Conservation (phyloP, 129 eudicot genomes). For the Flaveria robusta region DNA sequence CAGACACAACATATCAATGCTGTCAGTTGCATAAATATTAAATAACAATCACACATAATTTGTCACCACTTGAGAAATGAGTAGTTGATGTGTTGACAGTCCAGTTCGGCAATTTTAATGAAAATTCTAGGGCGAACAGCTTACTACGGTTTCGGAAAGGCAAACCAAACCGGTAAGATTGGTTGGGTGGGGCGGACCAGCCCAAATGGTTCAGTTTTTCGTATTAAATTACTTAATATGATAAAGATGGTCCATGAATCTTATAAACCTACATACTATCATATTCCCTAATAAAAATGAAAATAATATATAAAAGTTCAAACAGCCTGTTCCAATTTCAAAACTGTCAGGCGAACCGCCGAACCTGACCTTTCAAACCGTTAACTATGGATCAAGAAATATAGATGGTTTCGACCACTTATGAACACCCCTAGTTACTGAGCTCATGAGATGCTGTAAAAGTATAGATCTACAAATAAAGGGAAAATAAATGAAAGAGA, state of each 20-base stretch:
- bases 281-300: neutral
- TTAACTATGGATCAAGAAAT: neutral
- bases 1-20: too few relatives aligned
- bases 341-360: neutral
- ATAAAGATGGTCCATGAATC: neutral
- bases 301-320: neutral
- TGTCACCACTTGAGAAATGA: neutral
- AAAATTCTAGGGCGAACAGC: neutral
- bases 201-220: neutral
- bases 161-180: neutral
- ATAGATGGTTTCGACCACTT: neutral
- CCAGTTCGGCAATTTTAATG: neutral
- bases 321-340: neutral
- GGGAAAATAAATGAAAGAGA: neutral
- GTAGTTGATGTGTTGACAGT: neutral
- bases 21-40: neutral
- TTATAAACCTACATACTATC: neutral
- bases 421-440: neutral
- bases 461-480: neutral
- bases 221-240: neutral
- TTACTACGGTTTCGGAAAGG: neutral
- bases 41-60: conserved; percentile 15
- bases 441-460: neutral
- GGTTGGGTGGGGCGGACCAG: neutral
- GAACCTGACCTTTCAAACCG: neutral